Percentiles rank a stretch among this genome's conserved stretches.
phyloP scores from a whole-genome alignment of 345 rosid species.

The Pelargonium nanum region DNA sequence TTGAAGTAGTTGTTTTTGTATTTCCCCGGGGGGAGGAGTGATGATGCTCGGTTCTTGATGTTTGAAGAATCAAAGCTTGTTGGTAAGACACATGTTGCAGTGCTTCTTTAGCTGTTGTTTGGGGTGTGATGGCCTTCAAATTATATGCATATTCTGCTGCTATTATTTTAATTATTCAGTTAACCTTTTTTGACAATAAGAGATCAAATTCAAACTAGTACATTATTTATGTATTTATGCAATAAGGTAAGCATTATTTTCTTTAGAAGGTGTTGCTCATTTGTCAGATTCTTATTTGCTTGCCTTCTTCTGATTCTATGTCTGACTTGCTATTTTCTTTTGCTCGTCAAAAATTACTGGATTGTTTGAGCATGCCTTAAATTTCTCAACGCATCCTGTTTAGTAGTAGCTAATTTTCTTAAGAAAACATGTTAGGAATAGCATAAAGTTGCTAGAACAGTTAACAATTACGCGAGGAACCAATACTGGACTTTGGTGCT shows the following conservation, averaged over 20 bases:
- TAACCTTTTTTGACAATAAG: constrained; percentile 4
- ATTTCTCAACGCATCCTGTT: too few relatives aligned
- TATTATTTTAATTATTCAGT: too few relatives aligned
- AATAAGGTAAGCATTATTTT: constrained; percentile 21
- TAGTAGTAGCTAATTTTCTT: too few relatives aligned
- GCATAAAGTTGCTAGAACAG: neutral
- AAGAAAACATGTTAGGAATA: too few relatives aligned
- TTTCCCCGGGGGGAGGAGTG: constrained; percentile 6
- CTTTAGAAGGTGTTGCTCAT: too few relatives aligned
- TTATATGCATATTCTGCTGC: constrained; percentile 5
- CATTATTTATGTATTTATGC: constrained; percentile 19
- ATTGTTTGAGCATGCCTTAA: too few relatives aligned
- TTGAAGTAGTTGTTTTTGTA: too few relatives aligned
- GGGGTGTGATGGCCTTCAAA: constrained; percentile 10
- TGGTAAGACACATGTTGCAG: constrained; percentile 13
- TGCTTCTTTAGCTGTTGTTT: constrained; percentile 11
- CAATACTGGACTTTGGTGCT: neutral
- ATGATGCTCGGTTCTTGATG: constrained; percentile 4
- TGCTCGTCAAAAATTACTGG: too few relatives aligned
- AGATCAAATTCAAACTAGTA: neutral
- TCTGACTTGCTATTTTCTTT: too few relatives aligned
- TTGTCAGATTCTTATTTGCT: too few relatives aligned
- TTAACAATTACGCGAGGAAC: neutral
- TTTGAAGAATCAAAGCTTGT: constrained; percentile 1
- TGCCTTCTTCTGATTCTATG: too few relatives aligned